Evolutionary conservation across 108 stramenopile species (phyloP).

Genomic region (Aureococcus anophagefferens): DNA sequence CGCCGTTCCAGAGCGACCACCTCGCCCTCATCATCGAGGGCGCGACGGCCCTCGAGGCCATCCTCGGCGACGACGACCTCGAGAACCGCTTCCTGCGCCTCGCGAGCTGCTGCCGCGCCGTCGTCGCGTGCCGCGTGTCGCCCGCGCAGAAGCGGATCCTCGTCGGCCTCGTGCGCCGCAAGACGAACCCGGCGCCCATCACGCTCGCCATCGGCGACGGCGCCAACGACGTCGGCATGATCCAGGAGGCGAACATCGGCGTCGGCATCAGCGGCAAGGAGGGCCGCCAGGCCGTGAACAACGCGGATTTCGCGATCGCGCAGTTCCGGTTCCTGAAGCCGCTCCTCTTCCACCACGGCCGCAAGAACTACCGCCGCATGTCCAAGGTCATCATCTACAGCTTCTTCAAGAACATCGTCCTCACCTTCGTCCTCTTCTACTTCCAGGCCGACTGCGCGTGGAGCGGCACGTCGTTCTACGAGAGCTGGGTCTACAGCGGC

Average conservation of each 20-base stretch:
- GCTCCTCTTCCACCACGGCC: constrained; percentile 40
- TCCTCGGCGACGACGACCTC: constrained; percentile 7
- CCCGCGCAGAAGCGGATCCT: constrained; percentile 43
- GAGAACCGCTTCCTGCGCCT: constrained; percentile 12
- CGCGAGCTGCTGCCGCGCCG: constrained; percentile 30
- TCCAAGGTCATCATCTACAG: constrained; percentile 44
- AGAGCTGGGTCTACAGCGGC: constrained; percentile 32
- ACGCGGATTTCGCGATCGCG: constrained; percentile 25
- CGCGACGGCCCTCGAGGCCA: neutral
- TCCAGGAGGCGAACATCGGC: constrained; percentile 85
- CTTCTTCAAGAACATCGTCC: constrained; percentile 60
- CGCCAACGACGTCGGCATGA: constrained; percentile 95
- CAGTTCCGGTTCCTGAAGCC: constrained; percentile 44
- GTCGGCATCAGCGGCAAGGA: constrained; percentile 90
- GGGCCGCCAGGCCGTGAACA: constrained; percentile 82
- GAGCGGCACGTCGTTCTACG: constrained; percentile 35
- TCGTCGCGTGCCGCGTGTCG: constrained; percentile 44
- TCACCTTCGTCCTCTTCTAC: constrained; percentile 41
- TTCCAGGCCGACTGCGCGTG: constrained; percentile 29
- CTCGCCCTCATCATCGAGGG: neutral
- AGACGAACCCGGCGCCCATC: constrained; percentile 56
- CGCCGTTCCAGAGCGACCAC: neutral
- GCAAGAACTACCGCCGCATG: constrained; percentile 38
- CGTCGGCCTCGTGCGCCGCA: constrained; percentile 34
- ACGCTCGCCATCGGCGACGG: constrained; percentile 95